Evolutionary conservation across 495 filamentous ascomycete genomes (phyloP), one percentile per base, ranked within the genome.

Genomic region (Daldinia caldariorum): DNA sequence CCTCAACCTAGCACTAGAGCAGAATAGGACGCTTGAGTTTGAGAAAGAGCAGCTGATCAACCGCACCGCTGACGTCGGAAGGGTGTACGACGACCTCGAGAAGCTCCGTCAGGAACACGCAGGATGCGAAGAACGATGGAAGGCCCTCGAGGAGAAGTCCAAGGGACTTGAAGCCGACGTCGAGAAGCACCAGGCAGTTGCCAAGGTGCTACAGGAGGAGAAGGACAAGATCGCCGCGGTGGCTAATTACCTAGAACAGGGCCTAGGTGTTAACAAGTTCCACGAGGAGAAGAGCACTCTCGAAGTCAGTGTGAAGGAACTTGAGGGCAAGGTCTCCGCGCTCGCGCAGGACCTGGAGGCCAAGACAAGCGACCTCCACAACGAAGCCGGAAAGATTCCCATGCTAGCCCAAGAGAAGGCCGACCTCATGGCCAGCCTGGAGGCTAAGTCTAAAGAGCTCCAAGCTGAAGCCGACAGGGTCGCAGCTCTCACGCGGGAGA

Each of bases 381-480:
- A 32, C 14, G 68, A 74, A 45, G 73, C 73, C n/a, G 67, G 60
- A 43, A 74, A 73, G 71, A 56, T 73, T 1, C 32, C 68, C 3
- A 13, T 57, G 16, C 67, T 77, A 13, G 10, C 63, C 1, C 64
- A 77, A 47, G 66, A 73, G 67, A 72, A 76, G 26, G 67, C 76
- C 35, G 75, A 72, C 9, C 74, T 83, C 13, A 73, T 78, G 47
- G 67, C 76, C 12, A 69, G 67, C 18, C 69, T 83, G 12, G 77
- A 79, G 56, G 55, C 73, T 6, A 72, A 75, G 61, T 37, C 74
- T 26, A 61, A 74, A 37, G 71, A 70, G n/a, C 70, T 79, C 18
- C 76, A 79, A 43, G 73, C 69, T 26, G 80, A 81, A 41, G 74
- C 79, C 22, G 76, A 78, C 61, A 78, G 77, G 49, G 69, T 78